phyloP scores from a whole-genome alignment of 176 grass and related monocot genomes.

The Zoysia pacifica region DNA sequence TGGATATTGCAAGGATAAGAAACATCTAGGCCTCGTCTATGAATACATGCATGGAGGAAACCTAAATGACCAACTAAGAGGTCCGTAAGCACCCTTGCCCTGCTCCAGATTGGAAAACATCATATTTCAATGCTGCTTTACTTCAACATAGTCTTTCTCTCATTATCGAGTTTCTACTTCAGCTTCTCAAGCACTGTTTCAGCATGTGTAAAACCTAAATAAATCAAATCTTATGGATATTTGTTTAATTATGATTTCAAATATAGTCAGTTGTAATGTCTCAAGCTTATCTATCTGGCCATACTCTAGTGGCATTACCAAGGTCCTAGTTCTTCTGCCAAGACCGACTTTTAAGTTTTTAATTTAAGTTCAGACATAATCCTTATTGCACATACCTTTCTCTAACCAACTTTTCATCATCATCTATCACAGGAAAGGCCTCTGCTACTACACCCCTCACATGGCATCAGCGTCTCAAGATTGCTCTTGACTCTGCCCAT shows the following conservation, averaged over 20 bases:
- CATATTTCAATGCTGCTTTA: neutral
- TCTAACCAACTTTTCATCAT: neutral
- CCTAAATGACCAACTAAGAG: no score
- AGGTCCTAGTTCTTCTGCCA: neutral
- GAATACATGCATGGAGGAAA: no score
- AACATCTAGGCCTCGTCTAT: no score
- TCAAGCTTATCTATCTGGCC: neutral
- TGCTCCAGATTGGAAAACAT: neutral
- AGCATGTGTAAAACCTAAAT: neutral
- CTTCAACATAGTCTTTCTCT: neutral
- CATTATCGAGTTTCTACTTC: neutral
- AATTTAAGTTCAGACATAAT: neutral
- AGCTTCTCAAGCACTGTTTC: neutral
- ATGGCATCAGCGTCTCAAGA: no score
- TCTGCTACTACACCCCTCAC: no score
- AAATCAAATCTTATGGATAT: neutral
- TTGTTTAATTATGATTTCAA: neutral
- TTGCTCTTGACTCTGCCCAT: no score
- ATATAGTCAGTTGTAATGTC: neutral
- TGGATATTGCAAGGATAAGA: no score
- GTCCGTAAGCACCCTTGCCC: neutral
- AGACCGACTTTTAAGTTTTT: neutral
- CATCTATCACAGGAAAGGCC: no score
- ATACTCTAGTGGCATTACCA: neutral
- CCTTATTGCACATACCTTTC: neutral